A percentile compares a stretch with the other conserved stretches of the same genome.
Evolutionary conservation across 176 grass and related monocot species (phyloP).

Genomic region (Calamus simplicifolius): DNA sequence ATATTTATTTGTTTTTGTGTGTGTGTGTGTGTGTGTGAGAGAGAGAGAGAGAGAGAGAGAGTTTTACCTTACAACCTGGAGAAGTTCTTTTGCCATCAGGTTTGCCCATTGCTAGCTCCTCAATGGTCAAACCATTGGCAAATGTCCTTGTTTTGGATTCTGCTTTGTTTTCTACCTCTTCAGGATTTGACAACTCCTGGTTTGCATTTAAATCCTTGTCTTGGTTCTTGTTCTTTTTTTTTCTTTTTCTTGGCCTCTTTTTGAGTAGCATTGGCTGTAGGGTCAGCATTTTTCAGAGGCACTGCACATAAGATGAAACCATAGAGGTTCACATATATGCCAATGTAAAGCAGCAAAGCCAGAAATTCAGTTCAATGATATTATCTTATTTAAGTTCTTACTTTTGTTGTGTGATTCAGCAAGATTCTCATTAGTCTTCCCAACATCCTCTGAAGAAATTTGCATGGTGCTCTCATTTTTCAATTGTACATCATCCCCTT

Average conservation of each 20-base stretch:
- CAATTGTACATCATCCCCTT: not conserved
- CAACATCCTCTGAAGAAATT: too few species aligned
- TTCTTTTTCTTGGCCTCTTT: conserved; percentile 32
- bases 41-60: not conserved
- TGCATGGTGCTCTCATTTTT: too few species aligned
- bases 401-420: too few species aligned
- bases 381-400: too few species aligned
- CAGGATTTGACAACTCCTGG: conserved; percentile 20
- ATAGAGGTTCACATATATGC: too few species aligned
- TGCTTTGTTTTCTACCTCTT: conserved; percentile 27
- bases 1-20: too few species aligned
- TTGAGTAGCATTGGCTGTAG: not conserved
- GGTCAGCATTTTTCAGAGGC: not conserved
- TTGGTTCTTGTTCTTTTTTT: conserved; percentile 67
- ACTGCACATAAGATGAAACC: not conserved
- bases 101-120: conserved; percentile 62
- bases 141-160: conserved; percentile 46
- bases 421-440: too few species aligned
- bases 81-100: conserved; percentile 76
- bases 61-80: conserved; percentile 52
- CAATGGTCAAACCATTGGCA: conserved; percentile 67
- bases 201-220: conserved; percentile 19
- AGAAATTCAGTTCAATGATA: too few species aligned
- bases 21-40: too few species aligned
- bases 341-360: too few species aligned